Conservation (phyloP, 257 asterid genomes). For the Solanum habrochaites region DNA sequence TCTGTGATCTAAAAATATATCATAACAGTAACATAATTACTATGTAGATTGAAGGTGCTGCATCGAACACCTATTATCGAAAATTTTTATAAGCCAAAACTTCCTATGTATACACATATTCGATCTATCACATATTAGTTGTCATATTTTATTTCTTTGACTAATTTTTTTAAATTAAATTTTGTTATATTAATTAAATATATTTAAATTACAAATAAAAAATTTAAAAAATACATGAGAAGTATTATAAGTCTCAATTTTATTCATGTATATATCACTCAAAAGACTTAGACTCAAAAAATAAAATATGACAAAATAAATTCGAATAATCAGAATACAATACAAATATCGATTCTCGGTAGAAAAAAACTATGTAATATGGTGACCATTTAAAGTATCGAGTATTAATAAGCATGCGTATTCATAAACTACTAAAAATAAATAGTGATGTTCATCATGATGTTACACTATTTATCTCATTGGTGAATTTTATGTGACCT, state of each 20-base stretch:
- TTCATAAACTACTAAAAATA: slow-evolving; percentile 5
- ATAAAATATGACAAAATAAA: too few species aligned
- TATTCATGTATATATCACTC: too few species aligned
- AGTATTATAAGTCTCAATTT: too few species aligned
- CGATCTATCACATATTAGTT: not conserved
- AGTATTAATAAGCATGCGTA: slow-evolving; percentile 21
- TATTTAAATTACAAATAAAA: too few species aligned
- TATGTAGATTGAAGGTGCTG: not conserved
- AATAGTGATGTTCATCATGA: slow-evolving; percentile 4
- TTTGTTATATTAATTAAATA: too few species aligned
- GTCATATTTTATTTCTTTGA: too few species aligned
- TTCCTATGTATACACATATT: not conserved
- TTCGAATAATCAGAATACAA: not conserved
- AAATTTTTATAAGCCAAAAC: not conserved
- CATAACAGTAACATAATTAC: not conserved
- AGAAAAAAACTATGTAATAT: not conserved
- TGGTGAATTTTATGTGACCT: not conserved
- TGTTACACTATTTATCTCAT: not conserved
- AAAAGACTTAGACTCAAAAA: too few species aligned
- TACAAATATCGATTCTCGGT: not conserved
- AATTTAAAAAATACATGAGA: too few species aligned
- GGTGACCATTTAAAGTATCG: not conserved
- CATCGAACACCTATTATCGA: not conserved
- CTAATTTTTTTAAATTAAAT: too few species aligned
- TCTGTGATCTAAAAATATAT: too few species aligned